Base-by-base conservation (phyloP, 2,329 filamentous ascomycete genomes). In the Sarocladium oryzae region DNA sequence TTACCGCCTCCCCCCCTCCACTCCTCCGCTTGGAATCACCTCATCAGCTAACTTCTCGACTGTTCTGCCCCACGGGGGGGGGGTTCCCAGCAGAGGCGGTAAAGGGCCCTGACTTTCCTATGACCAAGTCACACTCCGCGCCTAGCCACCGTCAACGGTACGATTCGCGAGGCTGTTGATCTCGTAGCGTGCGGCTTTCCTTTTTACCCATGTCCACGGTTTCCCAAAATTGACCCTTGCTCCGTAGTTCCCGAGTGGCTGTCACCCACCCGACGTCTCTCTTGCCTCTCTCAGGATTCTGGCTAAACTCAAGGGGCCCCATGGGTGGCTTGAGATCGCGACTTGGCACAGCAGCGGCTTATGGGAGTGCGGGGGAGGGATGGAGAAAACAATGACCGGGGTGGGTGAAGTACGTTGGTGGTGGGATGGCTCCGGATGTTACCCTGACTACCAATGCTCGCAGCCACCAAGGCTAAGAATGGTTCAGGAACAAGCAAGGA, bases 271-370 rank as follows among this genome's bases (percentile, higher is more conserved):
- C n/a, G n/a, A 28, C 11, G 10, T 23, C 26, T 43, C 21, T 26
- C 28, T 28, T 20, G 40, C 23, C n/a, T n/a, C n/a, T n/a, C n/a
- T n/a, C n/a, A n/a, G n/a, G n/a, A 43, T 48, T 33, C 43, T 48
- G 43, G 43, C 43, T 48, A 48, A 48, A 48, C 3, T 48, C 43
- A 21, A 48, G 43, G 43, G 20, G 11, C 15, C 43, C 43, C 28
- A 9, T 26, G 6, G 13, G 23, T 45, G 40, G 40, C 40, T 18
- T 45, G 23, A 45, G 26, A 48, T 48, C 43, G 43, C 21, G 43
- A 48, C 15, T 48, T 26, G 43, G 28, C 16, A 33, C 7, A 13
- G 4, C 21, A 11, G 15, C 43, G 26, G 43, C 43, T 48, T 33
- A 33, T 33, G 43, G 26, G 26, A 26, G 11, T 48, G 43, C 18